phyloP scores from a whole-genome alignment of 2,329 filamentous ascomycete genomes.

The Rhinocladiella similis region DNA sequence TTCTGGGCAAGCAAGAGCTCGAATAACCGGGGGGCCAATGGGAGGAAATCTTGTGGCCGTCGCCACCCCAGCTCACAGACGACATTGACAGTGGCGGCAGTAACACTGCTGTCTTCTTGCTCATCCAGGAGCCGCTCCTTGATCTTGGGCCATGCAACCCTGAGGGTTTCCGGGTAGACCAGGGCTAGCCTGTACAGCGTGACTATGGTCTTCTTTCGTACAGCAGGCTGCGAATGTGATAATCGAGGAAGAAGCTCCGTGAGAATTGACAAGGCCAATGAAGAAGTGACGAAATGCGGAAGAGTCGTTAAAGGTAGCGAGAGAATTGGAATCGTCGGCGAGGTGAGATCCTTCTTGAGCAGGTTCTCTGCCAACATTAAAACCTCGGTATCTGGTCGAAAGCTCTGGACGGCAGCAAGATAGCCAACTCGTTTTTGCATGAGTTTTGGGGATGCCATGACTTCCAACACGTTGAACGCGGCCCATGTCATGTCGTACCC shows the following conservation, averaged over 20 bases:
- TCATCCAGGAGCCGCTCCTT: slow-evolving; percentile 91
- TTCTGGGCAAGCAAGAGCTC: slow-evolving; percentile 86
- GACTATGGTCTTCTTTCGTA: slow-evolving; percentile 94
- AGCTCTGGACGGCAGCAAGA: slow-evolving; percentile 92
- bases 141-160: slow-evolving; percentile 94
- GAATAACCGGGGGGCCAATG: slow-evolving; percentile 86
- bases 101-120: slow-evolving; percentile 87
- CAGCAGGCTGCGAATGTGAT: slow-evolving; percentile 78
- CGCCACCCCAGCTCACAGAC: slow-evolving; percentile 95
- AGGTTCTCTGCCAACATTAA: slow-evolving; percentile 96
- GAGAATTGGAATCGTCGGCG: slow-evolving; percentile 71
- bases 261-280: slow-evolving; percentile 84
- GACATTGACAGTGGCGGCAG: slow-evolving; percentile 93
- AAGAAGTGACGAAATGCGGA: slow-evolving; percentile 92
- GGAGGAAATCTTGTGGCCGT: slow-evolving; percentile 88
- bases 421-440: slow-evolving; percentile 95
- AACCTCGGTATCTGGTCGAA: slow-evolving; percentile 91
- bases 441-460: slow-evolving; percentile 96
- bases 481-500: slow-evolving; percentile 99
- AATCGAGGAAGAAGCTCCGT: slow-evolving; percentile 83
- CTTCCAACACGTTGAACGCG: slow-evolving; percentile 95
- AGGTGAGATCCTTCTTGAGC: slow-evolving; percentile 79
- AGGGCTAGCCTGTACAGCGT: slow-evolving; percentile 90
- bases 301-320: slow-evolving; percentile 83
- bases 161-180: slow-evolving; percentile 92